These are phyloP conservation scores for Flaveria trinervia DNA, from an alignment of 129 eudicot genomes.

Conservation along the genomic window DNA sequence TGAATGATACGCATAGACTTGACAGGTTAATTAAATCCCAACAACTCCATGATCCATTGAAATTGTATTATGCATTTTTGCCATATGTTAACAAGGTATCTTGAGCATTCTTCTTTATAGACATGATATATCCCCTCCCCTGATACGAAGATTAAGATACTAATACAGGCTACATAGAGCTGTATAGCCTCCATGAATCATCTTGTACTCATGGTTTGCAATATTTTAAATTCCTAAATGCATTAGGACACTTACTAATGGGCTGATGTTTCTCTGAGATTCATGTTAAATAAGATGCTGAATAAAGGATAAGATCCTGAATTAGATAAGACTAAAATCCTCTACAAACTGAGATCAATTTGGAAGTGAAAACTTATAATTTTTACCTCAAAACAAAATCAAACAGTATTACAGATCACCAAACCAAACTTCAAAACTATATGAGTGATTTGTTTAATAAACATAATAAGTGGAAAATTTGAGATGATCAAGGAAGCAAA, in stretches of 20 bases:
- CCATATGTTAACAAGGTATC: background rate
- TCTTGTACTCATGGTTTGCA: background rate
- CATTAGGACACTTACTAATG: background rate
- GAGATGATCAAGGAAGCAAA: conserved; percentile 9
- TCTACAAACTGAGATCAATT: conserved; percentile 2
- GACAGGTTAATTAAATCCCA: background rate
- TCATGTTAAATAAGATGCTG: background rate
- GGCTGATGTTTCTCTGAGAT: background rate
- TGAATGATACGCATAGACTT: background rate
- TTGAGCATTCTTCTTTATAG: no score
- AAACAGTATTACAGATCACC: conserved; percentile 2
- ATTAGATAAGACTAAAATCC: background rate
- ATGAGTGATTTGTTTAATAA: background rate
- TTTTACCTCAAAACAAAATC: background rate
- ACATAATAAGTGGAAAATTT: background rate
- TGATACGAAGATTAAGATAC: no score
- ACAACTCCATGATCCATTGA: conserved; percentile 1
- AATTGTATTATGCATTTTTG: background rate
- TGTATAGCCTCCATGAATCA: no score
- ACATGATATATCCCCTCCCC: no score
- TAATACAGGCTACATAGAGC: no score
- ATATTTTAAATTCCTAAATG: background rate
- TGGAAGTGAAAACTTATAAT: background rate
- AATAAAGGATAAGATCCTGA: background rate
- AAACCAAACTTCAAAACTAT: background rate